A percentile compares a stretch with the other conserved stretches of the same genome.
These are phyloP conservation scores for Haematococcus lacustris DNA, from an alignment of 139 green algal genomes.

Conservation along the genomic window DNA sequence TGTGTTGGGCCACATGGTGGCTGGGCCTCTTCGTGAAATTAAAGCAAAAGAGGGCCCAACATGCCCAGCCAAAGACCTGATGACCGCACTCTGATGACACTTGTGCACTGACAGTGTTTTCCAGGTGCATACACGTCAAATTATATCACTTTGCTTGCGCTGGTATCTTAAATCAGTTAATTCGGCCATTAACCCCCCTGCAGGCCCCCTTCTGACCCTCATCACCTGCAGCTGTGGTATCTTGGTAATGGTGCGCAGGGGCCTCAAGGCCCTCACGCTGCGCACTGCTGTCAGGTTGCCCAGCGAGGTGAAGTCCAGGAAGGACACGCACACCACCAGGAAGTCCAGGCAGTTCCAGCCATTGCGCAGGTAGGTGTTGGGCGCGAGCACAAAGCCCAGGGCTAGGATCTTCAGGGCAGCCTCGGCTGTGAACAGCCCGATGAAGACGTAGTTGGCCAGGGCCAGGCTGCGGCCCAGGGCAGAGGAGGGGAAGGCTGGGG, in stretches of 20 bases:
- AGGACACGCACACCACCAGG: constrained; percentile 30
- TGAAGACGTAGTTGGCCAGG: neutral
- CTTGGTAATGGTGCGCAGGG: constrained; percentile 57
- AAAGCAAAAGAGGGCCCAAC: too few species aligned
- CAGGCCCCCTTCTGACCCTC: too few species aligned
- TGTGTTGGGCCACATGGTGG: too few species aligned
- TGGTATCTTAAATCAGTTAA: too few species aligned
- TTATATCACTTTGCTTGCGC: too few species aligned
- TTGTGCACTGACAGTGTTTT: too few species aligned
- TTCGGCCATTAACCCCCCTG: too few species aligned
- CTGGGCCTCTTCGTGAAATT: too few species aligned
- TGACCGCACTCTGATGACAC: too few species aligned
- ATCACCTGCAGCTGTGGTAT: constrained; percentile 40
- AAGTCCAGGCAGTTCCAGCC: constrained; percentile 66
- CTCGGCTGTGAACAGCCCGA: constrained; percentile 7
- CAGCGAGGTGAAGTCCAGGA: constrained; percentile 18
- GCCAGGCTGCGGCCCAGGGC: neutral
- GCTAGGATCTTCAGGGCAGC: constrained; percentile 28
- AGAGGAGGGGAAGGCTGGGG: neutral
- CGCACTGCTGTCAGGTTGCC: constrained; percentile 53
- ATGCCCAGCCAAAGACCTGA: too few species aligned
- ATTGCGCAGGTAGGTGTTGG: constrained; percentile 42
- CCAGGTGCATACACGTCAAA: too few species aligned
- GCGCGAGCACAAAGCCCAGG: constrained; percentile 19
- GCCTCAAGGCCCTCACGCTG: constrained; percentile 58